Base-by-base conservation (phyloP, 139 green algal species). In the Eudorina sp. region DNA sequence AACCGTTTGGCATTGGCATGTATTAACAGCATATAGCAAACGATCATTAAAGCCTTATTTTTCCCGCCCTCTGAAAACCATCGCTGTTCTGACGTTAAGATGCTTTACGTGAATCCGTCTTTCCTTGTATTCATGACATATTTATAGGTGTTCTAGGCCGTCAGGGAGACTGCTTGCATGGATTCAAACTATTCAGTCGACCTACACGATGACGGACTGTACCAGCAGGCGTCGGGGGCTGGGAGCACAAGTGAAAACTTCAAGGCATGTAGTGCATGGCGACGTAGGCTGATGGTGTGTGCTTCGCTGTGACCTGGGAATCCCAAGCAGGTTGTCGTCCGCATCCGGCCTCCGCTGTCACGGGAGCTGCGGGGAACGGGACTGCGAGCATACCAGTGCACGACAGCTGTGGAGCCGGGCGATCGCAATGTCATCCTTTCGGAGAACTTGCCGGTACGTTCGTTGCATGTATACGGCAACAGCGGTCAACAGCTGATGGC, bases 311-410 rank as follows among this genome's bases (percentile, higher is more conserved):
- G 19, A 4, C 13, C 6, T 45, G n/a, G n/a, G n/a, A n/a, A n/a
- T n/a, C n/a, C 9, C 8, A 18, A 87, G 53, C 94, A 99, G 97
- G 97, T 99, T 19, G 94, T 98, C 34, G 91, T 98, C 16, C 92
- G 97, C 34, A 92, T 99, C 45, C 92, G 97, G 34, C 97, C 97
- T 4, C 95, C 96, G n/a, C 91, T 99, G 70, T 76, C 91, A 0
- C 85, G 97, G 0, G 97, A 99, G 89, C 86, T 97, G 16, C 60
- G 91, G 0, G 90, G 91, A 25, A 77, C 55, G 62, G 41, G 86
- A 27, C 88, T 93, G 38, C 88, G 89, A 0, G 90, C 93, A 19
- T 97, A 94, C 88, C 84, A 96, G 75, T 96, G 95, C 74, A 96
- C 95, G 3, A 94, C 92, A 14, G 86, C 95, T 29, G 92, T 98